phyloP scores from a whole-genome alignment of 2,329 filamentous ascomycete genomes.

The Chaetomiaceae sp. region DNA sequence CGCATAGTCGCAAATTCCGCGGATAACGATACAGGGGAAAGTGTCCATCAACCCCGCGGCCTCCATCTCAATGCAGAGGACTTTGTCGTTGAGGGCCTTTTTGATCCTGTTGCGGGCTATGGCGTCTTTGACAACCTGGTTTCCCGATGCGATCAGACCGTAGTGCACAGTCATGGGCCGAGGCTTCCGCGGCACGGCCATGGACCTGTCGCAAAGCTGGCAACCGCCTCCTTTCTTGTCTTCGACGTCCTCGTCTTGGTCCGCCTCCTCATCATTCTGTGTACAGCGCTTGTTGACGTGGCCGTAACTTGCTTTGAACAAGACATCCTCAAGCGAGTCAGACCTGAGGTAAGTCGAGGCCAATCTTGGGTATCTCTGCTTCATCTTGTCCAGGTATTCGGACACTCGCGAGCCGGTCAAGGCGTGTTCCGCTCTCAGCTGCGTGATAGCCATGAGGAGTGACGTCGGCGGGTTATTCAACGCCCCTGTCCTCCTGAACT shows the following conservation, averaged over 20 bases:
- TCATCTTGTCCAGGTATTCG: background rate
- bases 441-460: background rate
- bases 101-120: background rate
- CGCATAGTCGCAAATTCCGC: background rate
- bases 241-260: background rate
- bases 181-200: background rate
- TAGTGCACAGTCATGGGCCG: background rate
- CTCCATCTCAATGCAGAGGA: no score
- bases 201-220: background rate
- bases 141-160: background rate
- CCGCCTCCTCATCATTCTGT: background rate
- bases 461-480: background rate
- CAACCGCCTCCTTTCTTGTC: background rate
- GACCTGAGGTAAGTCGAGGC: background rate
- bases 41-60: background rate
- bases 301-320: background rate
- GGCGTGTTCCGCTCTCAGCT: background rate
- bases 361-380: background rate
- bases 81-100: background rate
- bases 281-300: background rate
- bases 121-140: background rate
- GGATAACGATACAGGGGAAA: background rate
- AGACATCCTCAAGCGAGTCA: background rate
- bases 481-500: background rate
- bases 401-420: background rate